A percentile compares a stretch with the other conserved stretches of the same genome.
Evolutionary conservation across 768 basidiomycete species (phyloP).

Genomic region (Mycena galopus): DNA sequence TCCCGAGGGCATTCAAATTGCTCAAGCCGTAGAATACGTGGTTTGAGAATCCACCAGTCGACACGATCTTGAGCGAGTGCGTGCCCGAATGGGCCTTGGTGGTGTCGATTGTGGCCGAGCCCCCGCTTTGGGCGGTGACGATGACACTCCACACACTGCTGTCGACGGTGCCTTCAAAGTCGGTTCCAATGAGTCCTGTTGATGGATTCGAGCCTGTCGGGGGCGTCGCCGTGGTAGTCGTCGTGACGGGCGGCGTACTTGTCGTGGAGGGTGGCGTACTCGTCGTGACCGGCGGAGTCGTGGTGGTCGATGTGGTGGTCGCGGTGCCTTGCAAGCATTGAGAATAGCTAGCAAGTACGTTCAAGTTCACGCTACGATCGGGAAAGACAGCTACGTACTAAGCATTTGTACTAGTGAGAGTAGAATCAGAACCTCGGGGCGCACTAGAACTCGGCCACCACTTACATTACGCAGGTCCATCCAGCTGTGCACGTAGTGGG

Average conservation of each 20-base stretch:
- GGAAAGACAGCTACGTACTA: slow-evolving; percentile 27
- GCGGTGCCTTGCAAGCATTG: slow-evolving; percentile 36
- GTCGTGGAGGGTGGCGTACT: slow-evolving; percentile 25
- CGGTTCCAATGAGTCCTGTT: slow-evolving; percentile 33
- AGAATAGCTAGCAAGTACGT: slow-evolving; percentile 35
- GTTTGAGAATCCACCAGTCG: slow-evolving; percentile 34
- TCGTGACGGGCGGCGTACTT: slow-evolving; percentile 26
- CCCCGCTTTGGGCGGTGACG: slow-evolving; percentile 34
- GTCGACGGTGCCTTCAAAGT: slow-evolving; percentile 36
- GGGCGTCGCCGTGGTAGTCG: slow-evolving; percentile 32
- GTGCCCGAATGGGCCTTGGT: slow-evolving; percentile 38
- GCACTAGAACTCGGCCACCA: slow-evolving; percentile 25
- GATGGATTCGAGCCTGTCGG: slow-evolving; percentile 29
- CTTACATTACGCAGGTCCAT: slow-evolving; percentile 37
- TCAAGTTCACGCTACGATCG: slow-evolving; percentile 10
- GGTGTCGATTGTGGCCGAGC: slow-evolving; percentile 38
- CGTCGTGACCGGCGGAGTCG: slow-evolving; percentile 24
- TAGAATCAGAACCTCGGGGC: slow-evolving; percentile 21
- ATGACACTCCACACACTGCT: slow-evolving; percentile 37
- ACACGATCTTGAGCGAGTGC: slow-evolving; percentile 37
- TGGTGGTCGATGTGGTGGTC: slow-evolving; percentile 30
- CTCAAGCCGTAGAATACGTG: slow-evolving; percentile 36
- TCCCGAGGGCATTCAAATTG: slow-evolving; percentile 36
- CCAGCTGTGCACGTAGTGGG: slow-evolving; percentile 37
- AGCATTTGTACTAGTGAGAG: slow-evolving; percentile 29